phyloP scores from a whole-genome alignment of 768 basidiomycete species.

The Calocybe indica region DNA sequence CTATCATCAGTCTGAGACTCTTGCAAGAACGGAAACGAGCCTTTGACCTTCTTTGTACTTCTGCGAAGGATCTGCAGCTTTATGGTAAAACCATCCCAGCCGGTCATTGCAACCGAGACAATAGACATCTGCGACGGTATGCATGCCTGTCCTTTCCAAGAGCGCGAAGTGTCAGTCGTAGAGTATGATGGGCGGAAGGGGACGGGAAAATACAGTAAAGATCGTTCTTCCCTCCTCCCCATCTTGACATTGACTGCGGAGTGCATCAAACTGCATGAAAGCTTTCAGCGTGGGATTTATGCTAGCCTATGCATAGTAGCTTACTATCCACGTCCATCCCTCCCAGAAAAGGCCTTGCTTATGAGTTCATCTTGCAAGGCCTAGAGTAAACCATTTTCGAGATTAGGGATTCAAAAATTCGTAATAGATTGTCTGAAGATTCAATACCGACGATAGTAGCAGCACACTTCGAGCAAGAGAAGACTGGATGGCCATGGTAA shows the following conservation, averaged over 20 bases:
- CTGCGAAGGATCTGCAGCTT: constrained; percentile 69
- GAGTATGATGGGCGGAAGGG: background rate
- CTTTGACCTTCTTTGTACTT: constrained; percentile 77
- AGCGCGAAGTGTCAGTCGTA: constrained; percentile 1
- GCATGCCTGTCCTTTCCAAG: constrained; percentile 61
- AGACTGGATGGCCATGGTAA: constrained; percentile 63
- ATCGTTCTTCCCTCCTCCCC: constrained; percentile 69
- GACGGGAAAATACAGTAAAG: constrained; percentile 46
- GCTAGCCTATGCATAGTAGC: constrained; percentile 20
- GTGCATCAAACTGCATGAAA: constrained; percentile 58
- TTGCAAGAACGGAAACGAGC: too few relatives aligned
- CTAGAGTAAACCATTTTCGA: constrained; percentile 26
- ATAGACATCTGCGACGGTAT: constrained; percentile 76
- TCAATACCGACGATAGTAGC: constrained; percentile 54
- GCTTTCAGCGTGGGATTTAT: background rate
- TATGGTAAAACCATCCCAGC: constrained; percentile 80
- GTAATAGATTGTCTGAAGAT: background rate
- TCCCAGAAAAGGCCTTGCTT: constrained; percentile 78
- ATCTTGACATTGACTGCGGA: constrained; percentile 71
- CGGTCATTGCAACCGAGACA: constrained; percentile 77
- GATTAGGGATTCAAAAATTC: background rate
- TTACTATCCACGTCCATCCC: constrained; percentile 78
- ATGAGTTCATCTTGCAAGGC: constrained; percentile 80
- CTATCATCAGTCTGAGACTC: too few relatives aligned
- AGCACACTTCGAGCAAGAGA: constrained; percentile 63